phyloP scores from a whole-genome alignment of 495 filamentous ascomycete species.

The Viridothelium virens region DNA sequence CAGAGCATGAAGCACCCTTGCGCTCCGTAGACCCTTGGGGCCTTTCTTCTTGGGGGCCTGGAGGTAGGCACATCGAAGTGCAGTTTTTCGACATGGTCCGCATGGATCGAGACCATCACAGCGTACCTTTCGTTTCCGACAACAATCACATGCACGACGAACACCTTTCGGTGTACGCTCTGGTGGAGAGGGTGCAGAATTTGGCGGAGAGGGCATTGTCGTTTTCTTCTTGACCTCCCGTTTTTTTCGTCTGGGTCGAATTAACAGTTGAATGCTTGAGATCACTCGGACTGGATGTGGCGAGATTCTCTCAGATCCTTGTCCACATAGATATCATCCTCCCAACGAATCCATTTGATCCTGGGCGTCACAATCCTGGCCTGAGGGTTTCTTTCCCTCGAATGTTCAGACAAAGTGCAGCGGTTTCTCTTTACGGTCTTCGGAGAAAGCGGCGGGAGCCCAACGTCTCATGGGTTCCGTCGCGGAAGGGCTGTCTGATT shows the following conservation, averaged over 20 bases:
- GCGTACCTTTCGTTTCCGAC: conserved; percentile 26
- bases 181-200: not conserved
- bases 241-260: not conserved
- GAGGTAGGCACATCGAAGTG: conserved; percentile 27
- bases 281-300: not conserved
- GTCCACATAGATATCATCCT: not conserved
- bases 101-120: conserved; percentile 26
- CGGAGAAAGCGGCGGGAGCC: not conserved
- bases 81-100: conserved; percentile 25
- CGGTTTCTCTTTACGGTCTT: not conserved
- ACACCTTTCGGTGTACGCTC: conserved; percentile 13
- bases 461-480: not conserved
- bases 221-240: not conserved
- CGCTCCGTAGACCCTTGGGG: conserved; percentile 26
- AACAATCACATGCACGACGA: conserved; percentile 29
- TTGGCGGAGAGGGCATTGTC: not conserved
- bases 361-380: not conserved
- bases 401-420: not conserved
- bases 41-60: conserved; percentile 31
- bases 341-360: not conserved
- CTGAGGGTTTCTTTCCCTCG: not conserved
- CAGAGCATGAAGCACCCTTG: conserved; percentile 25
- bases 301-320: not conserved
- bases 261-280: not conserved
- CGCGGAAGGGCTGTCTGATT: not conserved